Percentiles rank a stretch among this genome's conserved stretches.
Conservation (phyloP, 768 basidiomycete genomes). For the Termitomyces sp. region DNA sequence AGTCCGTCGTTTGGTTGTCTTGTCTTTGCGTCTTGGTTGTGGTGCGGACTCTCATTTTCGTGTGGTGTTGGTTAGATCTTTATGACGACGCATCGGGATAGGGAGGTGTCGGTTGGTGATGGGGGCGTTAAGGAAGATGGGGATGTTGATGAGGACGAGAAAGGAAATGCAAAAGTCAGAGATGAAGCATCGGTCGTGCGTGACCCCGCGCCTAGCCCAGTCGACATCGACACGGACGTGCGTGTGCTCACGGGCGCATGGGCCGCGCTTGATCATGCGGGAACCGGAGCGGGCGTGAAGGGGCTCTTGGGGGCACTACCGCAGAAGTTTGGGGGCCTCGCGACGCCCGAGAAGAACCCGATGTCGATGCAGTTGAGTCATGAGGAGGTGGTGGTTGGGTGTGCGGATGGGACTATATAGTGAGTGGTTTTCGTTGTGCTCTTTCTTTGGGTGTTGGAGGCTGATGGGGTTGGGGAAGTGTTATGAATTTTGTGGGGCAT, state of each 20-base stretch:
- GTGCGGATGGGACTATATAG: slow-evolving; percentile 92
- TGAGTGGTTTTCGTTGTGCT: slow-evolving; percentile 36
- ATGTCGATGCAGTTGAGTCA: slow-evolving; percentile 93
- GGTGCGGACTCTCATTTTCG: too few relatives aligned
- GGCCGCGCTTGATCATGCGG: slow-evolving; percentile 48
- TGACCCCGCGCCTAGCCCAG: slow-evolving; percentile 25
- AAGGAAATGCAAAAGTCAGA: slow-evolving; percentile 8
- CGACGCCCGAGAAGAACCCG: slow-evolving; percentile 89
- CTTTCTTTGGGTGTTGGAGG: background rate
- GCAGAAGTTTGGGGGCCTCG: slow-evolving; percentile 69
- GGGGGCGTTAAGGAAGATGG: slow-evolving; percentile 20
- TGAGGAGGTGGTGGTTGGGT: slow-evolving; percentile 88
- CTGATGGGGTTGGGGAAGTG: slow-evolving; percentile 15
- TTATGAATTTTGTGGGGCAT: slow-evolving; percentile 36
- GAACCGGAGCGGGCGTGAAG: slow-evolving; percentile 36
- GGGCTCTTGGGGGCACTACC: slow-evolving; percentile 65
- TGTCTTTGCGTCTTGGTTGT: background rate
- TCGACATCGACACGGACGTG: slow-evolving; percentile 64
- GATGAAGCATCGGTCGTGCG: slow-evolving; percentile 12
- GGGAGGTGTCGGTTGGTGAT: slow-evolving; percentile 24
- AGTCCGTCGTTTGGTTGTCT: too few relatives aligned
- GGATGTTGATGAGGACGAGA: slow-evolving; percentile 20
- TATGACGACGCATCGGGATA: slow-evolving; percentile 78
- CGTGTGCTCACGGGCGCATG: slow-evolving; percentile 73
- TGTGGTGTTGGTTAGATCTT: slow-evolving; percentile 51